Percentiles rank a stretch among this genome's conserved stretches.
Conservation (phyloP, 2,329 filamentous ascomycete genomes). For the Claviceps paspali region DNA sequence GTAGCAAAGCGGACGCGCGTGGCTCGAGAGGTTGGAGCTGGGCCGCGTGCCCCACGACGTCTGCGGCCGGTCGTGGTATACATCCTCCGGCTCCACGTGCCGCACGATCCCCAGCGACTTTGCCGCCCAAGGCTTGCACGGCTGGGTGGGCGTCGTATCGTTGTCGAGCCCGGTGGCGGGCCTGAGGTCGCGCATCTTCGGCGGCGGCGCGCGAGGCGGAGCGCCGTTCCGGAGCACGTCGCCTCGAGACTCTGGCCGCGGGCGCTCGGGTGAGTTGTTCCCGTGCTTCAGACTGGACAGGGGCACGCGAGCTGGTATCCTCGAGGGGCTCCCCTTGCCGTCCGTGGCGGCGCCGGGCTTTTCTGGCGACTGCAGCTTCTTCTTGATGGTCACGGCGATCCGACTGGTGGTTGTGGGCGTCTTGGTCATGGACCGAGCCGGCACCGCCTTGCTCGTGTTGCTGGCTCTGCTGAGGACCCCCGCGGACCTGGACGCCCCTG, state of each 20-base stretch:
- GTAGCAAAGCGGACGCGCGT: conserved; percentile 17
- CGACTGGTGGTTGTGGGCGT: conserved; percentile 34
- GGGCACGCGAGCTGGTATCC: conserved; percentile 55
- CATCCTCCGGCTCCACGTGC: conserved; percentile 60
- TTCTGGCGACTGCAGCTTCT: conserved; percentile 14
- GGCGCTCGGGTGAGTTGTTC: conserved; percentile 69
- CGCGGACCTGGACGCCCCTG: conserved; percentile 17
- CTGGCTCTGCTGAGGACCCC: conserved; percentile 13
- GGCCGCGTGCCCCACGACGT: conserved; percentile 19
- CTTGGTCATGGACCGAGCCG: conserved; percentile 30
- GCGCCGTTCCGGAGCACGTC: conserved; percentile 38
- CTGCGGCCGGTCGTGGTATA: conserved; percentile 53
- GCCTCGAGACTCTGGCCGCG: conserved; percentile 26
- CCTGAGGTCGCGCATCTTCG: conserved; percentile 76
- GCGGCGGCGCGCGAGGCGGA: conserved; percentile 56
- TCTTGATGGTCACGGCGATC: conserved; percentile 12
- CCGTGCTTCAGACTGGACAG: conserved; percentile 54
- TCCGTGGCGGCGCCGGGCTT: too few species aligned
- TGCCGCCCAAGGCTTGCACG: too few species aligned
- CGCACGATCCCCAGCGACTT: conserved; percentile 42
- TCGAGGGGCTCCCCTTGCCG: conserved; percentile 24
- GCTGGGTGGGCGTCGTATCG: too few species aligned
- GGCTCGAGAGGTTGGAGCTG: conserved; percentile 25
- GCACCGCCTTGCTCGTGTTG: conserved; percentile 16
- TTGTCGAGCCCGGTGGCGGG: conserved; percentile 36